Evolutionary conservation across 805 yeast genomes (phyloP).

Genomic region (Yueomyces sinensis): DNA sequence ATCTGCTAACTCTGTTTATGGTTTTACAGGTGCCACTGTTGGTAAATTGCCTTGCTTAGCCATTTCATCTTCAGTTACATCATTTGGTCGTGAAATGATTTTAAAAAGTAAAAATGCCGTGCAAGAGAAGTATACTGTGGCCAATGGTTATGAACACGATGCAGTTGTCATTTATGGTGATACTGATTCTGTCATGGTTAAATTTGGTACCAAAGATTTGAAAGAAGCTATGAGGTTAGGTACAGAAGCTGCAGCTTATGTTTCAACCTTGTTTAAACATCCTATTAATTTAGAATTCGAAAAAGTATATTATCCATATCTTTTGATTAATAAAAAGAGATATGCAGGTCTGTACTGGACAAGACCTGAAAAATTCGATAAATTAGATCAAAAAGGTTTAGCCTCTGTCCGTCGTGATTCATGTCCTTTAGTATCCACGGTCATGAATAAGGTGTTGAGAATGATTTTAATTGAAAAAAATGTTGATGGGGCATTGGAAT

Average conservation of each 20-base stretch:
- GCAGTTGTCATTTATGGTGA: slow-evolving; percentile 94
- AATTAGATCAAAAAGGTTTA: slow-evolving; percentile 96
- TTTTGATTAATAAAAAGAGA: slow-evolving; percentile 88
- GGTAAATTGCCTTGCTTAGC: slow-evolving; percentile 96
- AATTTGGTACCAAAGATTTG: slow-evolving; percentile 75
- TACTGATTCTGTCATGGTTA: slow-evolving; percentile 98
- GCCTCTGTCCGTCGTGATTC: slow-evolving; percentile 98
- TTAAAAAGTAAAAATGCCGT: slow-evolving; percentile 82
- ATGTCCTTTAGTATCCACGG: slow-evolving; percentile 87
- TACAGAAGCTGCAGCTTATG: slow-evolving; percentile 84
- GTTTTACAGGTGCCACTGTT: slow-evolving; percentile 97
- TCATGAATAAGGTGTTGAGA: slow-evolving; percentile 81
- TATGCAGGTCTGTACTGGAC: slow-evolving; percentile 98
- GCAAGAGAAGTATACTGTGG: slow-evolving; percentile 62
- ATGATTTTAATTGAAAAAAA: slow-evolving; percentile 78
- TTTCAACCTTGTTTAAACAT: slow-evolving; percentile 60
- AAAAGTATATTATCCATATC: slow-evolving; percentile 89
- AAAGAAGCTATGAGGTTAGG: slow-evolving; percentile 83
- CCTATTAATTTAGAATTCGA: slow-evolving; percentile 96
- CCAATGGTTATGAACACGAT: slow-evolving; percentile 74
- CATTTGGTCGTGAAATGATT: slow-evolving; percentile 95
- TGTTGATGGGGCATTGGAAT: slow-evolving; percentile 70
- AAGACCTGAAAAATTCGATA: slow-evolving; percentile 77
- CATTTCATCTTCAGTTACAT: slow-evolving; percentile 88
- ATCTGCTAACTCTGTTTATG: slow-evolving; percentile 96